Evolutionary conservation across 108 stramenopile genomes (phyloP).

Genomic region (Tribonema minus): DNA sequence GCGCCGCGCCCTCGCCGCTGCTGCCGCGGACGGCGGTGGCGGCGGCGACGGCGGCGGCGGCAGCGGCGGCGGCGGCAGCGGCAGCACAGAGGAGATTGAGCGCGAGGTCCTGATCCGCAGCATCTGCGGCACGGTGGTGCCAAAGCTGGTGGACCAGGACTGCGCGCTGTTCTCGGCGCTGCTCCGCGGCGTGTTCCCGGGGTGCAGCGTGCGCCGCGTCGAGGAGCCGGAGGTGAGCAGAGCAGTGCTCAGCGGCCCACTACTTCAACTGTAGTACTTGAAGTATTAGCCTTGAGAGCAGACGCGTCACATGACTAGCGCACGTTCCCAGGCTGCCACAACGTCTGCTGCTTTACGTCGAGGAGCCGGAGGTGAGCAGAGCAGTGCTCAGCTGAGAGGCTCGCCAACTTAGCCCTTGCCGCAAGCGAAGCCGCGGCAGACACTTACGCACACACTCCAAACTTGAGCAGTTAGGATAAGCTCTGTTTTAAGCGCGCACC

Average conservation of each 20-base stretch:
- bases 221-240: background rate
- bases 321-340: constrained; percentile 69
- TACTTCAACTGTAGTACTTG: too few species aligned
- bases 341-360: background rate
- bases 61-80: background rate
- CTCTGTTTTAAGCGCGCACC: too few species aligned
- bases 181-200: constrained; percentile 78
- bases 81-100: constrained; percentile 18
- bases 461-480: too few species aligned
- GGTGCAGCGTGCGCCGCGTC: background rate
- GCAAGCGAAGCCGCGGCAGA: too few species aligned
- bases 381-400: too few species aligned
- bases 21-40: background rate
- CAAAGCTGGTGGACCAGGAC: constrained; percentile 92
- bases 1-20: constrained; percentile 18
- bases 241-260: too few species aligned
- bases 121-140: constrained; percentile 88
- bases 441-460: too few species aligned
- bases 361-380: background rate
- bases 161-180: constrained; percentile 72
- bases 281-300: too few species aligned
- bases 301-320: too few species aligned
- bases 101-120: constrained; percentile 71
- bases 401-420: too few species aligned
- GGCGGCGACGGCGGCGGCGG: constrained; percentile 10